Base-by-base conservation (phyloP, 495 filamentous ascomycete species). In the Podospora appendiculata region DNA sequence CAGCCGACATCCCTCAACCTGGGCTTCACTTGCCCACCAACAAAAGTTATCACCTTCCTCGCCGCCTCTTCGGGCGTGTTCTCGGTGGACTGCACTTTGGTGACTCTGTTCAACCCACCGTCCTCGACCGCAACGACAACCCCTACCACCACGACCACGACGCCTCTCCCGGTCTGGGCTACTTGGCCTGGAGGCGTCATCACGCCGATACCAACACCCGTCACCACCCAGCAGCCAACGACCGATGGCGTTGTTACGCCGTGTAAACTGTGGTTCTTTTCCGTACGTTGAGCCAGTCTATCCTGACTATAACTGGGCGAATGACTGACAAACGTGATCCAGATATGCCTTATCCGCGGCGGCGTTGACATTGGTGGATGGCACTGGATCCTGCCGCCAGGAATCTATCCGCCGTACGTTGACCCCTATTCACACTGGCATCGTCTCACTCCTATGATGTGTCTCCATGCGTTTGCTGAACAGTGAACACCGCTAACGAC, bases 211-310 rank as follows among this genome's bases (percentile, higher is more conserved):
- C 44, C 17, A 34, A 47, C 14, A 34, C 49, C 25, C 33, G 39
- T 7, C 13, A 19, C 16, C 10, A 34, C 35, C 1, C 41, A 25
- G 7, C 34, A 47, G 43, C 32, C 32, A 6, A 32, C n/a, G 1
- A 45, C 40, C 41, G 53, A 50, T 25, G 54, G 57, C 34, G 45
- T 54, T 6, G 8, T 17, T 25, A 14, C 43, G 32, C 41, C 19
- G 2, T 56, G 52, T 44, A 57, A 32, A 2, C n/a, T 41, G 3
- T 59, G 53, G 53, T 59, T 62, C 47, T 59, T 60, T 38, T 54
- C 56, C 43, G n/a, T 58, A 33, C 16, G 50, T 58, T 10, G 54
- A 45, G 5, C 25, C 2, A 25, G 25, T 25, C 25, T 25, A 25
- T 25, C 2, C n/a, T n/a, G n/a, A n/a, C n/a, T 25, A 5, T 25